Evolutionary conservation across 2,329 filamentous ascomycete species (phyloP), one percentile per base, ranked within the genome.

Genomic region (Ophiosphaerella narmari): DNA sequence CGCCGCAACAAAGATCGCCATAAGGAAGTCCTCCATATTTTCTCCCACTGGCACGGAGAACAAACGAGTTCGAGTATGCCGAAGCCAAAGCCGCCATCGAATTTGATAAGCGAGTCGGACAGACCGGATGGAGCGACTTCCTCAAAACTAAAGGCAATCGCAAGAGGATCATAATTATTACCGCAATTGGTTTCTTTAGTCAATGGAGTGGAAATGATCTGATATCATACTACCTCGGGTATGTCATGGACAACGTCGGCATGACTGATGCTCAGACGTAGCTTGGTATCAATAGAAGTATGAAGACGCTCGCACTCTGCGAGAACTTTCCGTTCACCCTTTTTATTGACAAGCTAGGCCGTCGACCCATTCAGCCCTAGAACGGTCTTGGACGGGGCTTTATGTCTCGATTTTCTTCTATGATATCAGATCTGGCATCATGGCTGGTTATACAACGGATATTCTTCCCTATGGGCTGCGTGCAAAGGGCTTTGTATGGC

Each of bases 11-110:
- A 81, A 29, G 80, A 81, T 38, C 77, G 79, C 12, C 70, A 77
- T 3, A 80, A 83, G 23, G 77, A 85, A 58, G 83, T 81, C 1
- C 72, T 79, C 21, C 65, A 73, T 4, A 76, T 84, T 7, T 73
- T 88, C 29, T 75, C 80, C 7, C 78, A 78, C 48, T 82, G 84
- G 61, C 84, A 83, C 52, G 75, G 78, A 2, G 52, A 54, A n/a
- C n/a, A n/a, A n/a, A n/a, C n/a, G n/a, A 12, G 77, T 51, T 59
- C 5, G 59, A 63, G 39, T 55, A 51, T 31, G 52, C 48, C n/a
- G 54, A 60, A 26, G 51, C 60, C 12, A 44, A 51, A 8, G 51
- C 50, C 5, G 52, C 52, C 14, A 44, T 59, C 55, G 71, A 75
- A 5, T 39, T 55, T 2, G 56, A 59, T 14, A 48, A 53, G 16